phyloP scores from a whole-genome alignment of 2,329 filamentous ascomycete species.

The Cordyceps pruinosa region DNA sequence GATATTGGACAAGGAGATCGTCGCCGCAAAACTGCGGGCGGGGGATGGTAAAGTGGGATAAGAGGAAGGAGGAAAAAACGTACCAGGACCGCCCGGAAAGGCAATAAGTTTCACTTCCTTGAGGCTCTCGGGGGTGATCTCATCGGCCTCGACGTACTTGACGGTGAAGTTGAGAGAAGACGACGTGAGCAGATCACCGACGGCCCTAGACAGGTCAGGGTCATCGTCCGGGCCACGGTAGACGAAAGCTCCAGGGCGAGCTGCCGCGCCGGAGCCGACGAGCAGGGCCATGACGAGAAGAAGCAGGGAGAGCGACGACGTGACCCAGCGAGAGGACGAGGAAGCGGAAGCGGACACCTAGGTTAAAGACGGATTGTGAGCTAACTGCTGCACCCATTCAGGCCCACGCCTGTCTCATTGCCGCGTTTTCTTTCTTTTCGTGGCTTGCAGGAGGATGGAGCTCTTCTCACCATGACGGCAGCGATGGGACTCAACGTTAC shows the following conservation, averaged over 20 bases:
- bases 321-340: neutral
- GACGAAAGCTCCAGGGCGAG: constrained; percentile 14
- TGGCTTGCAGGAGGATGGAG: neutral
- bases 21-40: too few species aligned
- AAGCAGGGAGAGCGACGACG: neutral
- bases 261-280: neutral
- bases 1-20: neutral
- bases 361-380: neutral
- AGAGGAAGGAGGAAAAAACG: neutral
- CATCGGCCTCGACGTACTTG: constrained; percentile 16
- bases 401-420: neutral
- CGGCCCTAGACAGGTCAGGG: constrained; percentile 16
- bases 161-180: constrained; percentile 18
- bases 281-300: constrained; percentile 2
- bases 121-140: constrained; percentile 15
- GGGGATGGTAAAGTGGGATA: too few species aligned
- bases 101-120: constrained; percentile 15
- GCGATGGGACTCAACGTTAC: neutral
- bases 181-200: constrained; percentile 16
- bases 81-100: constrained; percentile 18
- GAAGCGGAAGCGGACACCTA: neutral
- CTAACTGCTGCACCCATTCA: neutral
- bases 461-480: constrained; percentile 3
- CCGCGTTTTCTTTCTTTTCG: neutral
- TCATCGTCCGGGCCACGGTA: constrained; percentile 18